Evolutionary conservation across 257 asterid genomes (phyloP).

Genomic region (Solanum medicagineum): DNA sequence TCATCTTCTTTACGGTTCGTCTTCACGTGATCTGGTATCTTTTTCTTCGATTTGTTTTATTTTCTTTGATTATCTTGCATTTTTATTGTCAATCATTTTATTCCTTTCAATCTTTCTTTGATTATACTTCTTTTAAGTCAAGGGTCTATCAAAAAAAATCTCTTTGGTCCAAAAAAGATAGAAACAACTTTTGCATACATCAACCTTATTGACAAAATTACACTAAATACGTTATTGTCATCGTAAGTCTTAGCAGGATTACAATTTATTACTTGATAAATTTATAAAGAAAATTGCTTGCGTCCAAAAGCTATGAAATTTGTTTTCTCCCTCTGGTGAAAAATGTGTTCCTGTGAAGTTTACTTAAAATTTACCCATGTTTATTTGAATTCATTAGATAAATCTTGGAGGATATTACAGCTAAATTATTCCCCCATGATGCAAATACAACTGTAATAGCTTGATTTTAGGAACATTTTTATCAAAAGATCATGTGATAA

Average conservation of each 20-base stretch:
- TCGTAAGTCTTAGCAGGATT: neutral
- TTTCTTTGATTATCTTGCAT: neutral
- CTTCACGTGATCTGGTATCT: neutral
- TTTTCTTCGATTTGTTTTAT: neutral
- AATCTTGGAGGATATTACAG: neutral
- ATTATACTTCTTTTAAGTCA: too few species aligned
- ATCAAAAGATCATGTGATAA: neutral
- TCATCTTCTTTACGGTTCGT: neutral
- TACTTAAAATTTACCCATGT: neutral
- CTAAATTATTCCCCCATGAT: neutral
- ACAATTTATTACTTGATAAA: neutral
- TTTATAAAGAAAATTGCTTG: neutral
- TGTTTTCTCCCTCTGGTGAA: neutral
- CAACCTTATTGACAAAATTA: rapidly evolving
- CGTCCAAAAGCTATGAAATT: neutral
- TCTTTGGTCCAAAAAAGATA: too few species aligned
- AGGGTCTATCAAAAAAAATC: rapidly evolving
- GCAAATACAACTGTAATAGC: neutral
- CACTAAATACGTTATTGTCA: too few species aligned
- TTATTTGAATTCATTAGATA: neutral
- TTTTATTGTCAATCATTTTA: neutral
- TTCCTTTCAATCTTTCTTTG: too few species aligned
- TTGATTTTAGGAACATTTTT: neutral
- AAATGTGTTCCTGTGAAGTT: neutral
- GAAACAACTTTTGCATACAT: too few species aligned